Evolutionary conservation across 331 rosid species (phyloP).

Genomic region (Pyrus hybrid): DNA sequence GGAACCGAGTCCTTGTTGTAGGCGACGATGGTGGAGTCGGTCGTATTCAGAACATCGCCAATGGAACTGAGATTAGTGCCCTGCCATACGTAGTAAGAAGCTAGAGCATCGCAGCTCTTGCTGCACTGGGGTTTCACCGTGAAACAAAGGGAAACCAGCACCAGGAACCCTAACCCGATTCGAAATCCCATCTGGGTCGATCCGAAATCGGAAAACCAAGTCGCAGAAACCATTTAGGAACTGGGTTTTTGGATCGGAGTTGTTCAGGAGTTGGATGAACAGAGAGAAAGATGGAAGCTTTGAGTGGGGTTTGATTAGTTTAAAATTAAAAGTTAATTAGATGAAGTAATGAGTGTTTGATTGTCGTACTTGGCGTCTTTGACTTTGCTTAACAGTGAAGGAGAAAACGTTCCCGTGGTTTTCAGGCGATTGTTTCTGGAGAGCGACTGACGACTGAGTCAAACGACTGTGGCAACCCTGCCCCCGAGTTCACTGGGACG

Average conservation of each 20-base stretch:
- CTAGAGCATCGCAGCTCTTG: conserved; percentile 40
- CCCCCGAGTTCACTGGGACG: neutral
- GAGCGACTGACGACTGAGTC: neutral
- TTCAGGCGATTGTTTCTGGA: neutral
- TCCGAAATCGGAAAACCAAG: neutral
- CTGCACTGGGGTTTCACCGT: conserved; percentile 33
- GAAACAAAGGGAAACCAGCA: conserved; percentile 2
- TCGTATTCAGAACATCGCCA: conserved; percentile 2
- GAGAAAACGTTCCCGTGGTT: neutral
- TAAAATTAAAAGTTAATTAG: neutral
- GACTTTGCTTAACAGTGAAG: neutral
- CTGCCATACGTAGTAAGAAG: conserved; percentile 24
- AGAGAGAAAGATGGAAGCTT: neutral
- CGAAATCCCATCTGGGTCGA: conserved; percentile 30
- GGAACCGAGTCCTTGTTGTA: conserved; percentile 33
- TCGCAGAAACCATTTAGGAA: neutral
- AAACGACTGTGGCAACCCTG: neutral
- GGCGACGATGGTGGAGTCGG: conserved; percentile 15
- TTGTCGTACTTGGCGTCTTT: neutral
- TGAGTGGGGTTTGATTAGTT: too few relatives aligned
- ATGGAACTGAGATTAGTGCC: conserved; percentile 23
- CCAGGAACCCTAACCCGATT: conserved; percentile 1
- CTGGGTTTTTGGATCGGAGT: neutral
- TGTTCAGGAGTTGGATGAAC: neutral
- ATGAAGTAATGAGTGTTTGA: neutral